These are phyloP conservation scores for Ostreobium quekettii DNA, from an alignment of 139 green algal genomes.

Conservation along the genomic window DNA sequence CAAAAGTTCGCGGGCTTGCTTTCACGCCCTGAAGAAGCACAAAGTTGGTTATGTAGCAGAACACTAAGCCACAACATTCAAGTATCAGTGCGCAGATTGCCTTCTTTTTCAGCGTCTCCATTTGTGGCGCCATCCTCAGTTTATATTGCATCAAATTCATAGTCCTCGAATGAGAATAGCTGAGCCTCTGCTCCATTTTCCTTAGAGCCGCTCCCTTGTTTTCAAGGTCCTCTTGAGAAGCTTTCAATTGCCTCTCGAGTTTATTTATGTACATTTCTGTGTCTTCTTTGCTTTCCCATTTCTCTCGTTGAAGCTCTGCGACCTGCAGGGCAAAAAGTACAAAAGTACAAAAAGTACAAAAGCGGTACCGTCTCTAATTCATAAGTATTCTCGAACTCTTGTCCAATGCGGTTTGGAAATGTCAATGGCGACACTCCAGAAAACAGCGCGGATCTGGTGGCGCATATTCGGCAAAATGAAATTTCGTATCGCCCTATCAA, in stretches of 20 bases:
- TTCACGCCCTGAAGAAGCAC: no score
- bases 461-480: neutral
- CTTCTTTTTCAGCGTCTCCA: neutral
- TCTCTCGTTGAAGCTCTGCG: neutral
- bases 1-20: no score
- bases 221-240: neutral
- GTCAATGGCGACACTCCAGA: no score
- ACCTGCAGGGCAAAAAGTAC: neutral
- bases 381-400: no score
- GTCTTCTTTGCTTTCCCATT: constrained; percentile 1
- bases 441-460: no score
- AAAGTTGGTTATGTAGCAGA: no score
- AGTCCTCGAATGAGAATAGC: neutral
- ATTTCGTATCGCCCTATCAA: no score
- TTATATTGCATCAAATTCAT: neutral
- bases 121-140: neutral
- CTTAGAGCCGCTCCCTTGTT: neutral
- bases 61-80: no score
- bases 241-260: neutral
- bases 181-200: neutral
- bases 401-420: no score
- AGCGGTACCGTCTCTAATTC: neutral
- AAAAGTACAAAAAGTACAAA: neutral
- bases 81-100: no score
- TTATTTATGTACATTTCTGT: neutral